A percentile compares a stretch with the other conserved stretches of the same genome.
phyloP scores from a whole-genome alignment of 805 yeast species.

The Priceomyces medius region DNA sequence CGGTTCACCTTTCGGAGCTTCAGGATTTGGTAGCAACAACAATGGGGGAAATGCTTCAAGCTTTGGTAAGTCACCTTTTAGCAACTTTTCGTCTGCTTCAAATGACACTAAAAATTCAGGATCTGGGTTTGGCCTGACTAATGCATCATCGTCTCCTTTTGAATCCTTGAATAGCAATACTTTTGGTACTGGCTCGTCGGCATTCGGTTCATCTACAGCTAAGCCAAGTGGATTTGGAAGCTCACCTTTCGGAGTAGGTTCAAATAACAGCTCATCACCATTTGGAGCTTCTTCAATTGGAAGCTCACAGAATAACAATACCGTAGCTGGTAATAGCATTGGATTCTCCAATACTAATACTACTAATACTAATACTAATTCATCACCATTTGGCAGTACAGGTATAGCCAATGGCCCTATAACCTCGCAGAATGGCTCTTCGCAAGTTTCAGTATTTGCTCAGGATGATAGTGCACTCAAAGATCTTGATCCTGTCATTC shows the following conservation, averaged over 20 bases:
- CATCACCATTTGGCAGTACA: constrained; percentile 17
- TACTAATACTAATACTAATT: neutral
- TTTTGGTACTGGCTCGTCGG: constrained; percentile 4
- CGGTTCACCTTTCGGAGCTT: constrained; percentile 7
- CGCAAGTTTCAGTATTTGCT: neutral
- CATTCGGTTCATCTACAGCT: constrained; percentile 8
- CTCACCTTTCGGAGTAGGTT: constrained; percentile 13
- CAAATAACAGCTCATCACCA: constrained; percentile 6
- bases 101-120: neutral
- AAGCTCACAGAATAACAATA: neutral
- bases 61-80: constrained; percentile 12
- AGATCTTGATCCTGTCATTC: constrained; percentile 44
- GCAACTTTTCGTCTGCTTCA: neutral
- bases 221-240: constrained; percentile 4
- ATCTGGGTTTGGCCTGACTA: neutral
- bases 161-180: neutral
- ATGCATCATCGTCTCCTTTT: constrained; percentile 1
- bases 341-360: neutral
- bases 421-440: neutral
- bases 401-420: neutral
- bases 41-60: neutral
- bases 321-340: neutral
- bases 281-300: constrained; percentile 16
- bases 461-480: constrained; percentile 26
- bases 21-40: constrained; percentile 9